Evolutionary conservation across 2,329 filamentous ascomycete genomes (phyloP).

Genomic region (Graphilbum ipis-grandicollis): DNA sequence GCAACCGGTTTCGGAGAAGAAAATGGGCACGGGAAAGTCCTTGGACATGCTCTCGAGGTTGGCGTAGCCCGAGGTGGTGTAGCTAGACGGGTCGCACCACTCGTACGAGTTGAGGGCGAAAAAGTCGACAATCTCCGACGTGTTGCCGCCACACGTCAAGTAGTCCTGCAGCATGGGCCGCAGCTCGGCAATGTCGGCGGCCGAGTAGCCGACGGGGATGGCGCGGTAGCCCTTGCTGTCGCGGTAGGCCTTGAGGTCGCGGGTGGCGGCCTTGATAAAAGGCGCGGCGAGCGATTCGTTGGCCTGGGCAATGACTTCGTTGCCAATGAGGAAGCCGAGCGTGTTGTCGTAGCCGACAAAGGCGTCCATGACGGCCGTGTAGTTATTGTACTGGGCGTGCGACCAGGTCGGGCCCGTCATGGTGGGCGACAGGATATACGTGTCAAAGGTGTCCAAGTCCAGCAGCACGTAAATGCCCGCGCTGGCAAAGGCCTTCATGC

Average conservation of each 20-base stretch:
- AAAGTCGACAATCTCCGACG: conserved; percentile 59
- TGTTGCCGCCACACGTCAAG: conserved; percentile 58
- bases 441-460: conserved; percentile 62
- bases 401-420: conserved; percentile 54
- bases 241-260: conserved; percentile 71
- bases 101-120: conserved; percentile 77
- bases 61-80: conserved; percentile 49
- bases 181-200: conserved; percentile 61
- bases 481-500: conserved; percentile 65
- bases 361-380: conserved; percentile 55
- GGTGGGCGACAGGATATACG: conserved; percentile 42
- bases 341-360: conserved; percentile 67
- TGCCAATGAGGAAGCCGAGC: conserved; percentile 73
- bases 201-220: conserved; percentile 76
- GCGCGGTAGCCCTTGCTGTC: conserved; percentile 58
- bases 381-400: conserved; percentile 48
- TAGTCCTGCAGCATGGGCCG: conserved; percentile 50
- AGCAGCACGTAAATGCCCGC: conserved; percentile 72
- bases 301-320: conserved; percentile 59
- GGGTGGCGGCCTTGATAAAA: conserved; percentile 65
- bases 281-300: conserved; percentile 50
- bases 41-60: conserved; percentile 49
- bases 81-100: conserved; percentile 49
- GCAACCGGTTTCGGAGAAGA: conserved; percentile 82
- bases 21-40: conserved; percentile 66